Evolutionary conservation across 1,284 basidiomycete genomes (phyloP).

Genomic region (Papiliotrema flavescens): DNA sequence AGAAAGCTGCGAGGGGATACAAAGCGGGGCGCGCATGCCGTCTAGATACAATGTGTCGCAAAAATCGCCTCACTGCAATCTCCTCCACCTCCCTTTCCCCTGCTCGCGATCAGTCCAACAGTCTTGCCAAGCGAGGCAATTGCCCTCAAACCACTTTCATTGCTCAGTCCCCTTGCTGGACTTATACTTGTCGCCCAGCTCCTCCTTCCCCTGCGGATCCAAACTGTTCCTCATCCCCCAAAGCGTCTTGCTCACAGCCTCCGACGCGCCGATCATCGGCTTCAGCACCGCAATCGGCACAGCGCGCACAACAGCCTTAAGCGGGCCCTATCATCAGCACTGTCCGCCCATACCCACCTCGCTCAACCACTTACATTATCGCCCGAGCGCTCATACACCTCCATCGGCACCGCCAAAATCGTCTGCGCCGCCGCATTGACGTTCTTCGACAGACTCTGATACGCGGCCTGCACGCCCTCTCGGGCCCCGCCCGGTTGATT

Average conservation of each 20-base stretch:
- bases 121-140: too few species aligned
- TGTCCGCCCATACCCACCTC: neutral
- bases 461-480: slow-evolving; percentile 87
- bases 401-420: slow-evolving; percentile 97
- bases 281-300: slow-evolving; percentile 94
- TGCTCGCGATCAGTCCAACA: neutral
- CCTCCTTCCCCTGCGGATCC: slow-evolving; percentile 71
- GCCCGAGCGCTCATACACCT: slow-evolving; percentile 89
- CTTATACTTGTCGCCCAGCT: slow-evolving; percentile 87
- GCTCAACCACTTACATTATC: slow-evolving; percentile 62
- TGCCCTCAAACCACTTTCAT: neutral
- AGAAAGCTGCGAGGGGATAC: too few species aligned
- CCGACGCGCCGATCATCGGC: slow-evolving; percentile 94
- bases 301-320: slow-evolving; percentile 87
- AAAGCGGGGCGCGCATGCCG: too few species aligned
- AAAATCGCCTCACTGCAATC: too few species aligned
- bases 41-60: too few species aligned
- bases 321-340: slow-evolving; percentile 63
- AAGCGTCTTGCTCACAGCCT: slow-evolving; percentile 91
- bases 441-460: slow-evolving; percentile 76
- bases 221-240: slow-evolving; percentile 86
- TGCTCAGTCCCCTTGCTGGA: slow-evolving; percentile 7
- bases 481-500: slow-evolving; percentile 78
- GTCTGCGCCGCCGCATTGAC: slow-evolving; percentile 93
- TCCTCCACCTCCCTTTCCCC: neutral